Conservation (phyloP, 441 rosid genomes). For the Croton laevigatus region DNA sequence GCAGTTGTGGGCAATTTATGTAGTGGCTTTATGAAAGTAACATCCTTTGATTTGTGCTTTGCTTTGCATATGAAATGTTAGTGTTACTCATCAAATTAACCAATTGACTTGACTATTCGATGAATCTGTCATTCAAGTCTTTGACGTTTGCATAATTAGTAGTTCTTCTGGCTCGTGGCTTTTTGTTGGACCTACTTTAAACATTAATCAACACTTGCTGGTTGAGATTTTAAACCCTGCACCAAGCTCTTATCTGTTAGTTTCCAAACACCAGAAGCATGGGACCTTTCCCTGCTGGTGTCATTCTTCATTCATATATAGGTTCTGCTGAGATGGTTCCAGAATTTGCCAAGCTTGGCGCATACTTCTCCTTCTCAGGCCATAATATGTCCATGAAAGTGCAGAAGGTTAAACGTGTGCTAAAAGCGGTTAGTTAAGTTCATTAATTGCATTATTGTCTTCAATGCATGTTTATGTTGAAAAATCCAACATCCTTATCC, state of each 20-base stretch:
- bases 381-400: constrained; percentile 66
- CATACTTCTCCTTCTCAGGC: constrained; percentile 89
- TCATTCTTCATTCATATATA: constrained; percentile 84
- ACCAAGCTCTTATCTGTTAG: constrained; percentile 8
- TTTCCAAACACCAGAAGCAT: constrained; percentile 39
- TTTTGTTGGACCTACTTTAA: neutral
- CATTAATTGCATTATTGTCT: constrained; percentile 11
- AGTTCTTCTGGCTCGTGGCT: neutral
- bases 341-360: constrained; percentile 75
- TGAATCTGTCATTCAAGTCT: too few relatives aligned
- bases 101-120: neutral
- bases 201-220: too few relatives aligned
- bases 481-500: constrained; percentile 8
- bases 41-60: neutral
- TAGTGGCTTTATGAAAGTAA: neutral
- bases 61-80: neutral
- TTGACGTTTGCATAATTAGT: neutral
- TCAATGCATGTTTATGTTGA: neutral
- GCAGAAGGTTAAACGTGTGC: constrained; percentile 61
- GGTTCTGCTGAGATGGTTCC: constrained; percentile 93
- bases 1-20: neutral
- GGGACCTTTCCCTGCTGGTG: constrained; percentile 85
- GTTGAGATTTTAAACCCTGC: constrained; percentile 3
- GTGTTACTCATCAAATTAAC: neutral
- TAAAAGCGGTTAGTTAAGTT: constrained; percentile 61